Evolutionary conservation across 164 flowering plant genomes (phyloP).

Genomic region (Litsea cubeba): DNA sequence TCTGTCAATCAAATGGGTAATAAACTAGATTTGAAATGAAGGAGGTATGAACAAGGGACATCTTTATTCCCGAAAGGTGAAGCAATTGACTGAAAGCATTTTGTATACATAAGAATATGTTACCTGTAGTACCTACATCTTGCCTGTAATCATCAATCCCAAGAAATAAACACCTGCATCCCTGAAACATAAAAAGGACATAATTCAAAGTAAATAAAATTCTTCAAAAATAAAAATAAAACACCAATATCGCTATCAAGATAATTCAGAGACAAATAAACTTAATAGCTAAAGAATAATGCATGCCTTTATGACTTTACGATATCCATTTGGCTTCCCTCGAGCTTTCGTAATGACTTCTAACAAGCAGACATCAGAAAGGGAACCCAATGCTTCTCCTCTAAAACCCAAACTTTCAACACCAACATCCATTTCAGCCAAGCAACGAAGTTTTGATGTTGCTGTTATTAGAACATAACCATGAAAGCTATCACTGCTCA

Average conservation of each 20-base stretch:
- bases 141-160: slow-evolving; percentile 67
- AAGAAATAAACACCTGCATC: slow-evolving; percentile 72
- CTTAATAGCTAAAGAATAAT: slow-evolving; percentile 2
- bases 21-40: neutral
- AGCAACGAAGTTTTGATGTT: slow-evolving; percentile 59
- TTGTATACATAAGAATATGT: neutral
- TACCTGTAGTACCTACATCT: slow-evolving; percentile 94
- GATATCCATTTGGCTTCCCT: slow-evolving; percentile 90
- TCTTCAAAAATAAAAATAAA: neutral
- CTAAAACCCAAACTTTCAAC: slow-evolving; percentile 62
- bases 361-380: slow-evolving; percentile 77
- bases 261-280: neutral
- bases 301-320: slow-evolving; percentile 79
- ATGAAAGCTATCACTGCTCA: neutral
- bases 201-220: neutral
- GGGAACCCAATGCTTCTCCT: slow-evolving; percentile 86
- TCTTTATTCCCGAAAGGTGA: neutral
- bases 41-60: neutral
- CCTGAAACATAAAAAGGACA: slow-evolving; percentile 36
- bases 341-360: slow-evolving; percentile 71
- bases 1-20: neutral
- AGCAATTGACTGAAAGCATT: neutral
- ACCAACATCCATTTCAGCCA: slow-evolving; percentile 36
- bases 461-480: slow-evolving; percentile 36
- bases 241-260: neutral